phyloP scores from a whole-genome alignment of 2,329 filamentous ascomycete species.

The Fusarium annulatum region DNA sequence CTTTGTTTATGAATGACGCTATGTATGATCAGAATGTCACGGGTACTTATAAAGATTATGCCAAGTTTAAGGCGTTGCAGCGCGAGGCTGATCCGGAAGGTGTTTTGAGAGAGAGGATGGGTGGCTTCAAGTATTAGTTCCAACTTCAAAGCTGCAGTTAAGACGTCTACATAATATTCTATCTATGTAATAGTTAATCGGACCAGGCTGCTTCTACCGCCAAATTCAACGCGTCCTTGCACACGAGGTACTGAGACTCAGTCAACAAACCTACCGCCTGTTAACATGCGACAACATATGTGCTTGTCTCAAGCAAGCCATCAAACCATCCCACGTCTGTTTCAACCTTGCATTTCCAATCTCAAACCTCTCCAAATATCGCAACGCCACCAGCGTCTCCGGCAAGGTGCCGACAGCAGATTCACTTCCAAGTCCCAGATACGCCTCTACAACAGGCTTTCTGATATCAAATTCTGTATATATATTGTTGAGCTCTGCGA shows the following conservation, averaged over 20 bases:
- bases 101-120: constrained; percentile 3
- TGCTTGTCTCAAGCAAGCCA: neutral
- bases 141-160: neutral
- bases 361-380: neutral
- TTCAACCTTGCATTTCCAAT: neutral
- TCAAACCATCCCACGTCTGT: neutral
- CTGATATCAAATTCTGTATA: neutral
- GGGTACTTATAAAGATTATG: constrained; percentile 5
- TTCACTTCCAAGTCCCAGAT: neutral
- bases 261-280: neutral
- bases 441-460: neutral
- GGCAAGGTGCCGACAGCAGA: neutral
- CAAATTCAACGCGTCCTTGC: neutral
- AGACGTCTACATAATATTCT: fast-evolving
- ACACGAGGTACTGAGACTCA: neutral
- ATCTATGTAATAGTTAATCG: neutral
- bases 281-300: fast-evolving
- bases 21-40: constrained; percentile 21
- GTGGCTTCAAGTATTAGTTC: constrained; percentile 11
- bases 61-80: constrained; percentile 8
- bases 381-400: neutral
- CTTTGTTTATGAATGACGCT: constrained; percentile 20
- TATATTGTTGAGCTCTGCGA: neutral
- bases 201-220: neutral
- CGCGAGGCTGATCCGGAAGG: constrained; percentile 8